These are phyloP conservation scores for Podila horticola DNA, from an alignment of 192 early-diverging fungal genomes.

Conservation along the genomic window DNA sequence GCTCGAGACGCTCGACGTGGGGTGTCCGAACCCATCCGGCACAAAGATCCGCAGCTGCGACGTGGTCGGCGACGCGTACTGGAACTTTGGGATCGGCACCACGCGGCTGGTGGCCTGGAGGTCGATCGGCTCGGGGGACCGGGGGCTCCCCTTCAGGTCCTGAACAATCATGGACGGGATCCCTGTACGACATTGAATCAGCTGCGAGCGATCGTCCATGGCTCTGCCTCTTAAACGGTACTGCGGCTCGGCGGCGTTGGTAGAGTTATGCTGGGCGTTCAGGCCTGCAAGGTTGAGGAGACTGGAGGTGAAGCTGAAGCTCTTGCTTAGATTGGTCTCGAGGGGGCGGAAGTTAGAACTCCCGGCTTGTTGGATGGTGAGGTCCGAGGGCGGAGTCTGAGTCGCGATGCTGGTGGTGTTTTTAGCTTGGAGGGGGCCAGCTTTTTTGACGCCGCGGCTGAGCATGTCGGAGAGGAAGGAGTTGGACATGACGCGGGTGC, in stretches of 20 bases:
- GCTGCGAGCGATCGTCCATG: constrained; percentile 28
- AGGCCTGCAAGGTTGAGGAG: constrained; percentile 25
- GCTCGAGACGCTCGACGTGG: constrained; percentile 1
- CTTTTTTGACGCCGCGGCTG: constrained; percentile 43
- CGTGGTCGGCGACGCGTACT: constrained; percentile 39
- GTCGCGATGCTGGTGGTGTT: constrained; percentile 33
- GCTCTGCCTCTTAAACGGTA: constrained; percentile 28
- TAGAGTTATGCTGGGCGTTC: background rate
- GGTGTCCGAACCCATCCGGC: constrained; percentile 8
- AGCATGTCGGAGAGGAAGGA: constrained; percentile 48
- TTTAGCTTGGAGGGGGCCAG: constrained; percentile 10
- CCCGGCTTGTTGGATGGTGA: background rate
- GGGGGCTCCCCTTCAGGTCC: constrained; percentile 26
- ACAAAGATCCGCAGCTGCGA: constrained; percentile 46
- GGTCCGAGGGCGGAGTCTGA: constrained; percentile 17
- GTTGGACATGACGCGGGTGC: constrained; percentile 47
- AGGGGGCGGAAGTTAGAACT: background rate
- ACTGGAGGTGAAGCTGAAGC: constrained; percentile 15
- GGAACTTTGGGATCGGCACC: constrained; percentile 21
- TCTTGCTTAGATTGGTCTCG: constrained; percentile 21
- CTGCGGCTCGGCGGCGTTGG: constrained; percentile 2
- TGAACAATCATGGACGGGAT: constrained; percentile 24
- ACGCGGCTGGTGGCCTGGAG: background rate
- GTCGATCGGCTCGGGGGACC: constrained; percentile 14
- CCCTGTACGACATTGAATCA: constrained; percentile 9